Evolutionary conservation across 495 filamentous ascomycete species (phyloP), one percentile per base, ranked within the genome.

Genomic region (Evernia prunastri): DNA sequence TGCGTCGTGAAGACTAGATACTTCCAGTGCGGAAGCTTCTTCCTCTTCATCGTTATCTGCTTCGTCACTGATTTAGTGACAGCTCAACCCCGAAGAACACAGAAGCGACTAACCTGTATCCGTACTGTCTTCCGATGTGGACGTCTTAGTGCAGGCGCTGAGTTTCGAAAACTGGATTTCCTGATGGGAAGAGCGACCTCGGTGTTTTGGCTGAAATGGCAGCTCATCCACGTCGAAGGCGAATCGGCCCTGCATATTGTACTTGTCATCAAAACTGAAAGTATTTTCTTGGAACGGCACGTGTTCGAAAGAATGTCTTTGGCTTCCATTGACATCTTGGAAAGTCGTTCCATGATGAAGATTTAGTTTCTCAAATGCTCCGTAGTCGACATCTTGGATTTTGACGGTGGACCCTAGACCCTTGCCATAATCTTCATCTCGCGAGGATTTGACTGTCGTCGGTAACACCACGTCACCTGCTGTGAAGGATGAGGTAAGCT

Each of bases 261-360:
- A 68, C 53, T 68, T 68, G 58, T 64, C 62, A 49, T 59, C 58
- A 33, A 60, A 45, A 18, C 27, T 36, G 23, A 17, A 58, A 3
- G 43, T n/a, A n/a, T 37, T 18, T 25, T 18, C 18, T 20, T 51
- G 57, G 18, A 63, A 58, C 4, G 36, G 54, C 23, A 63, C 61
- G 40, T 54, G 39, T 33, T 63, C 56, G 29, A 63, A 63, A 11
- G 61, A 63, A n/a, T 39, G 45, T 47, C 40, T 51, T 40, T 58
- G 53, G 15, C n/a, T n/a, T 29, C n/a, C 13, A 47, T 42, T 10
- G 10, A 7, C 8, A 12, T 53, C 31, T 11, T 18, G 23, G n/a
- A 33, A n/a, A 31, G 43, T 23, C 17, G 17, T n/a, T 54, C 25
- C 27, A 15, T 23, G 29, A 9, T 25, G 25, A n/a, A 56, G 37